A percentile compares a stretch with the other conserved stretches of the same genome.
Conservation (phyloP, 179 eudicot genomes). For the Drosera spatulata region DNA sequence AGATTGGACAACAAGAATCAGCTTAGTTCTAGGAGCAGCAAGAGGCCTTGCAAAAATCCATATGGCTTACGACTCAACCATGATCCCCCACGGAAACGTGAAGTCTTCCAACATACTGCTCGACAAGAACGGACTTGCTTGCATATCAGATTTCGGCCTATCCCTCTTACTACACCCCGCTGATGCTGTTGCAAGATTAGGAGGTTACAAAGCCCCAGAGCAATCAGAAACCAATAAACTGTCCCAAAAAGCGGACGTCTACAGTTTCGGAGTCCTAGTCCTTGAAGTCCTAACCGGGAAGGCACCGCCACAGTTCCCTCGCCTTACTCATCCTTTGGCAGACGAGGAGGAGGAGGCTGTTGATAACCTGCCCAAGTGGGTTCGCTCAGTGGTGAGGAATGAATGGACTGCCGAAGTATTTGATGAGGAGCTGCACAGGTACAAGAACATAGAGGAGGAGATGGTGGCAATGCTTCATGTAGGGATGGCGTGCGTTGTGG, state of each 20-base stretch:
- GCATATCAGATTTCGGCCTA: constrained; percentile 80
- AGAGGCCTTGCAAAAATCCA: constrained; percentile 75
- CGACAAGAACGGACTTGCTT: constrained; percentile 73
- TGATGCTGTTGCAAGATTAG: constrained; percentile 68
- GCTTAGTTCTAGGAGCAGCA: constrained; percentile 76
- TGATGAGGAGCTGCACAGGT: constrained; percentile 74
- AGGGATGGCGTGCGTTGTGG: constrained; percentile 73
- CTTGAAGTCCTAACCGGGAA: constrained; percentile 81
- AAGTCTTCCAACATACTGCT: constrained; percentile 76
- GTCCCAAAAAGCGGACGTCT: constrained; percentile 84
- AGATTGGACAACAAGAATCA: constrained; percentile 90
- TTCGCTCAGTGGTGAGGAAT: constrained; percentile 70
- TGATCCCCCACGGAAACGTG: constrained; percentile 90
- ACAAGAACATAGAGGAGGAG: constrained; percentile 94
- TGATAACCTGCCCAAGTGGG: constrained; percentile 79
- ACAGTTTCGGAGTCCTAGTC: too few relatives aligned
- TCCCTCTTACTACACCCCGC: constrained; percentile 52
- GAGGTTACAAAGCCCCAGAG: constrained; percentile 82
- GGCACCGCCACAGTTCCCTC: constrained; percentile 42
- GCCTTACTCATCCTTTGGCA: constrained; percentile 28
- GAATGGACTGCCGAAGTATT: constrained; percentile 97
- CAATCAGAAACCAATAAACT: constrained; percentile 63
- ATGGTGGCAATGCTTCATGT: constrained; percentile 83
- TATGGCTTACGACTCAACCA: constrained; percentile 50
- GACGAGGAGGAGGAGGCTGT: constrained; percentile 34